Base-by-base conservation (phyloP, 179 eudicot genomes). In the Pouteria campechiana region DNA sequence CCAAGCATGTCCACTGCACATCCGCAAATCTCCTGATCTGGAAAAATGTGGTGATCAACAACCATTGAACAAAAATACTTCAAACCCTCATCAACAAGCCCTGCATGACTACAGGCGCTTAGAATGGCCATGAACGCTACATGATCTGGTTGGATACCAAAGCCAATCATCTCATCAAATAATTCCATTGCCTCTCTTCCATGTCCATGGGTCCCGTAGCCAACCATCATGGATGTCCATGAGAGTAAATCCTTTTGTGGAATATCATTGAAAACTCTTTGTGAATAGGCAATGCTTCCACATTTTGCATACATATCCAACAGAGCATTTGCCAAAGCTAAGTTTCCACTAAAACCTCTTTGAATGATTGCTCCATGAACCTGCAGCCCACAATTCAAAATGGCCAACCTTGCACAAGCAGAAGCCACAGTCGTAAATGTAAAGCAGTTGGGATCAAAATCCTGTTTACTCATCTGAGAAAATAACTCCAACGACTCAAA, bases 171-270 rank as follows among this genome's bases (percentile, higher is more conserved):
- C 48, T 72, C 39, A 24, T 75, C 57, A 52, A 67, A 78, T 44
- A 81, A 33, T 21, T 60, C 39, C 32, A 78, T 64, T 16, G 76
- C 73, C 52, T 61, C 74, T 32, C 50, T 53, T 25, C 93, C 93
- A 62, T 61, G 61, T 27, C 93, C 93, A 48, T 81, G 93, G 22
- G 72, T 65, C 36, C 78, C 93, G 30, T 67, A 72, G 41, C 73
- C 83, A 37, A 74, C 61, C 69, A 81, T 74, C 82, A 81, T 81
- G n/a, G 92, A 71, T 21, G 92, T 81, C 92, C 86, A 78, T 7
- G 86, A 71, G 31, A 81, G 65, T 32, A 78, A 35, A 61, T 74
- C 65, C 47, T 56, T 67, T 18, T 7, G 31, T 32, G 48, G 48
- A 75, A 74, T 61, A 17, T 55, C 59, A 37, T 41, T 32, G 62